These are phyloP conservation scores for Trichocladium uniseriatum DNA, from an alignment of 495 filamentous ascomycete genomes.

Conservation along the genomic window DNA sequence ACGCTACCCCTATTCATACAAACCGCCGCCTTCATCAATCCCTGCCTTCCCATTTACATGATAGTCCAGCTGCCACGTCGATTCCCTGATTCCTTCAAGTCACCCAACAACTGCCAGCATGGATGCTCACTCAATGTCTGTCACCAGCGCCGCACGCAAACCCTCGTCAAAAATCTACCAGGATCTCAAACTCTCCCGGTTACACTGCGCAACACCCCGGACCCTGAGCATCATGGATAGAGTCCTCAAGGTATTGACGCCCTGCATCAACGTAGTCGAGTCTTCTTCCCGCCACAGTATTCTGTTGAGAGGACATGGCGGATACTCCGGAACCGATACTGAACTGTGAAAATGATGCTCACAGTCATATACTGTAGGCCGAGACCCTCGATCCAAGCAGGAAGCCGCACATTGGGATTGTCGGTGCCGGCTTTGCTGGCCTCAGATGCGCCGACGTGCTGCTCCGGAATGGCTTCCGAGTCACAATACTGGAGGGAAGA, in stretches of 20 bases:
- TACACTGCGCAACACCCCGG: neutral
- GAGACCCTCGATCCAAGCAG: conserved; percentile 25
- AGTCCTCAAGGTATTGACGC: conserved; percentile 14
- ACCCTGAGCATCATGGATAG: conserved; percentile 26
- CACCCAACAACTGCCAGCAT: too few species aligned
- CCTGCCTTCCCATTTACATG: too few species aligned
- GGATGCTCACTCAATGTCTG: conserved; percentile 44
- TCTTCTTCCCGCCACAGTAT: too few species aligned
- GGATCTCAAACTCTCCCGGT: conserved; percentile 32
- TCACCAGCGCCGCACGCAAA: conserved; percentile 33
- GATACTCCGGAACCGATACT: too few species aligned
- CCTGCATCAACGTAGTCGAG: neutral
- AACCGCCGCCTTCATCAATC: too few species aligned
- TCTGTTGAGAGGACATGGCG: too few species aligned
- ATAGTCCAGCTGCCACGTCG: too few species aligned
- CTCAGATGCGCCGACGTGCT: conserved; percentile 79
- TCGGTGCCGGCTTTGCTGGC: conserved; percentile 85
- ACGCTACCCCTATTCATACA: too few species aligned
- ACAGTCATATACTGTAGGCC: conserved; percentile 28
- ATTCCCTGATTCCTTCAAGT: too few species aligned
- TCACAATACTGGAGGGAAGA: conserved; percentile 80
- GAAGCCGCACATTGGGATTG: conserved; percentile 52
- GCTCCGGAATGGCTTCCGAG: conserved; percentile 63
- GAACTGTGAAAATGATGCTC: conserved; percentile 6
- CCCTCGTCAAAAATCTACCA: conserved; percentile 39